phyloP scores from a whole-genome alignment of 164 flowering plant species.

The Macadamia integrifolia region DNA sequence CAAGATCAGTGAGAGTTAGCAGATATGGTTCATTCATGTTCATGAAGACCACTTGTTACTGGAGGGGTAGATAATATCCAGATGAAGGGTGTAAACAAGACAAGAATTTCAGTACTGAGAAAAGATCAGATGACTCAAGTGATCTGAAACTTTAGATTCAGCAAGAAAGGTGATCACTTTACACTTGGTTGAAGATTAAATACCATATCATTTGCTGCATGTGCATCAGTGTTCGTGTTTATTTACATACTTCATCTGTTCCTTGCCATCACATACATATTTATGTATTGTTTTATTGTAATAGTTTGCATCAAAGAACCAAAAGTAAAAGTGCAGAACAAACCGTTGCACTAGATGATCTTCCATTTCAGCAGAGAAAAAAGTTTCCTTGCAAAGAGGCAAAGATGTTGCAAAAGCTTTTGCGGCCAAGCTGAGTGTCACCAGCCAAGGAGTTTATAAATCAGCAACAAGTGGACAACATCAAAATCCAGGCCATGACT shows the following conservation, averaged over 20 bases:
- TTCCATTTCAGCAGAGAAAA: constrained; percentile 79
- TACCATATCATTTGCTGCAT: neutral
- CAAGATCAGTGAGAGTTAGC: too few species aligned
- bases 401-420: constrained; percentile 83
- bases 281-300: too few species aligned
- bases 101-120: too few species aligned
- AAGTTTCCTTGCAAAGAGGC: constrained; percentile 81
- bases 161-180: too few species aligned
- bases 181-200: neutral
- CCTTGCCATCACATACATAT: too few species aligned
- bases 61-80: too few species aligned
- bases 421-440: constrained; percentile 89
- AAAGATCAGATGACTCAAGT: too few species aligned
- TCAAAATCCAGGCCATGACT: neutral
- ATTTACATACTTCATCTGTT: neutral
- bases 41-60: too few species aligned
- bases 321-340: constrained; percentile 14
- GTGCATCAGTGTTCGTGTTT: neutral
- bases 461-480: neutral
- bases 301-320: neutral
- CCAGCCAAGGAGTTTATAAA: constrained; percentile 35
- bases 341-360: constrained; percentile 65
- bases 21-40: too few species aligned
- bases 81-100: too few species aligned
- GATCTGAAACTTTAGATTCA: too few species aligned